Evolutionary conservation across 176 grass and related monocot species (phyloP).

Genomic region (Oryza meridionalis): DNA sequence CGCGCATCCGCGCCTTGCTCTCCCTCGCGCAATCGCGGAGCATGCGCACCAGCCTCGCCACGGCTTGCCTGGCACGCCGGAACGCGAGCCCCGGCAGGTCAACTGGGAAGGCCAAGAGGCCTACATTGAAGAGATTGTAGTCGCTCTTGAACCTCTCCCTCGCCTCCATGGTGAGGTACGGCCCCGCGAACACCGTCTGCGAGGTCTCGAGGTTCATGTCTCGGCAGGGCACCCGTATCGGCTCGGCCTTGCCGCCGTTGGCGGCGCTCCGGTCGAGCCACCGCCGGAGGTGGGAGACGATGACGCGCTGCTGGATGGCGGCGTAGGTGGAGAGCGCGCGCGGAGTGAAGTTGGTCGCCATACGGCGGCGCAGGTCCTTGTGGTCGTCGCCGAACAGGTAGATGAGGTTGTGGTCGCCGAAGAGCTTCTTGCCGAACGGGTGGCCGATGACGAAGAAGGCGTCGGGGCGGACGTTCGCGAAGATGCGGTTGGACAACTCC

Average conservation of each 20-base stretch:
- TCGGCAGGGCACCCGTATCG: conserved; percentile 73
- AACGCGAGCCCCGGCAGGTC: conserved; percentile 87
- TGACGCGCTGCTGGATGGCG: conserved; percentile 63
- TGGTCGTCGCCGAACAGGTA: conserved; percentile 78
- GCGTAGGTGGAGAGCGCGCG: conserved; percentile 66
- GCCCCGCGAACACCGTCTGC: conserved; percentile 86
- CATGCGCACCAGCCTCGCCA: conserved; percentile 67
- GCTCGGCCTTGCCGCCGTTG: conserved; percentile 5
- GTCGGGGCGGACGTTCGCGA: conserved; percentile 75
- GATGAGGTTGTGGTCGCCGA: conserved; percentile 82
- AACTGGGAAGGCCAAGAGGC: conserved; percentile 76
- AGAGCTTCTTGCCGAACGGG: conserved; percentile 76
- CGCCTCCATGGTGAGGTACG: conserved; percentile 60
- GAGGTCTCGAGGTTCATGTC: conserved; percentile 97
- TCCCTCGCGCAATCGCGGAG: conserved; percentile 53
- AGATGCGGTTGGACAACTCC: conserved; percentile 69
- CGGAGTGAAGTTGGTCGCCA: conserved; percentile 68
- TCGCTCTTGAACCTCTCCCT: conserved; percentile 64
- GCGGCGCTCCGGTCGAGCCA: conserved; percentile 49
- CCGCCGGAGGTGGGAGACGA: conserved; percentile 49
- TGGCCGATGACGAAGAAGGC: conserved; percentile 75
- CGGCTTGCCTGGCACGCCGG: conserved; percentile 68
- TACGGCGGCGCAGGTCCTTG: conserved; percentile 69
- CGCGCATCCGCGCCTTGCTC: conserved; percentile 71
- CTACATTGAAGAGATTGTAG: conserved; percentile 87